Conservation (phyloP, 441 rosid species). For the Corymbia calophylla region DNA sequence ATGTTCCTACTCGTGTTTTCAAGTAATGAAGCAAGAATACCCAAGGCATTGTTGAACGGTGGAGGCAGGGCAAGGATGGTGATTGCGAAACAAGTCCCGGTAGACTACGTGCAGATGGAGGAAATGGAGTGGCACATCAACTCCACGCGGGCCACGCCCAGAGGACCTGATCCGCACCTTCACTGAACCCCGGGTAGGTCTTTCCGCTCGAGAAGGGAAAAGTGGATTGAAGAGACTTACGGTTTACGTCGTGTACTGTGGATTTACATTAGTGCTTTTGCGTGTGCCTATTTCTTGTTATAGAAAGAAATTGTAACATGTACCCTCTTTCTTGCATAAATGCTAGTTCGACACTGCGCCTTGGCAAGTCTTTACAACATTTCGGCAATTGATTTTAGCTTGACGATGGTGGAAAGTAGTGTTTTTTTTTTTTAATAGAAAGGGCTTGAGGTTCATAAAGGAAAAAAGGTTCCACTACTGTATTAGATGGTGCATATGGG, state of each 20-base stretch:
- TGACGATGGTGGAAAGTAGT: not conserved
- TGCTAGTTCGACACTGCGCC: not conserved
- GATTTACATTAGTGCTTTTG: not conserved
- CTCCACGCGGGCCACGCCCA: constrained; percentile 44
- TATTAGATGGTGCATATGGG: not conserved
- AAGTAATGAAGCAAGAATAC: constrained; percentile 22
- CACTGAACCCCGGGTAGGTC: not conserved
- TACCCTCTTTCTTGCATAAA: not conserved
- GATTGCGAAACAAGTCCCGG: too few relatives aligned
- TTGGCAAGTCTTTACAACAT: not conserved
- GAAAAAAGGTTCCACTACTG: not conserved
- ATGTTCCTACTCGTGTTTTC: constrained; percentile 21
- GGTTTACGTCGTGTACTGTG: not conserved
- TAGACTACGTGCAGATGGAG: not conserved
- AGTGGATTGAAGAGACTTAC: not conserved
- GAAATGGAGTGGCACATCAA: not conserved
- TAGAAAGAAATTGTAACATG: not conserved
- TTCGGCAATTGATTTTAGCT: not conserved
- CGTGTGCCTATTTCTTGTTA: not conserved
- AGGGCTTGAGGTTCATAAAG: not conserved
- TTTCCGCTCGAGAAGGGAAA: not conserved
- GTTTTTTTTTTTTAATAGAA: not conserved
- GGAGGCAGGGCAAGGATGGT: not conserved
- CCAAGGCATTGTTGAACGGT: not conserved
- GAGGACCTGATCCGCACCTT: constrained; percentile 61